Percentiles rank a stretch among this genome's conserved stretches.
These are phyloP conservation scores for Fusarium pseudoanthophilum DNA, from an alignment of 2,329 filamentous ascomycete species.

Conservation along the genomic window DNA sequence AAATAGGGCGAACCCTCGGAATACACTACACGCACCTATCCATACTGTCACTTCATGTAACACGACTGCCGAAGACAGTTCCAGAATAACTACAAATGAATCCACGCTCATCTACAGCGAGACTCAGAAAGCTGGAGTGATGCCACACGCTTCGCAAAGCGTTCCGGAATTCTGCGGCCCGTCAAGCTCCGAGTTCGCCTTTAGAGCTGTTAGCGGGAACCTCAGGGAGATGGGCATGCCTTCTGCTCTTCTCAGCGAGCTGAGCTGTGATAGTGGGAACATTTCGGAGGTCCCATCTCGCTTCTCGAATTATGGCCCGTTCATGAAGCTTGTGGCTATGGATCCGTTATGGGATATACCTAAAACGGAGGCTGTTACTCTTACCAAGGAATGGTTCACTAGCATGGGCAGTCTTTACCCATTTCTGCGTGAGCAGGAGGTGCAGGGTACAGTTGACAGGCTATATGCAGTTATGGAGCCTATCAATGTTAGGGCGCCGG, in stretches of 20 bases:
- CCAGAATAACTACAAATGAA: no score
- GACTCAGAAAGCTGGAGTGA: fast-evolving
- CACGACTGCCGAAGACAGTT: no score
- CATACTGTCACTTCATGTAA: no score
- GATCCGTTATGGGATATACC: background rate
- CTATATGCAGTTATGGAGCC: background rate
- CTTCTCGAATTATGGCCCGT: background rate
- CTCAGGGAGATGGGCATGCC: background rate
- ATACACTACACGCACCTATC: no score
- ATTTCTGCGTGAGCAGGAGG: background rate
- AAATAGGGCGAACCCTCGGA: background rate
- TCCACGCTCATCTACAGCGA: fast-evolving
- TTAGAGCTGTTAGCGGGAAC: background rate
- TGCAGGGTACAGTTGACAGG: background rate
- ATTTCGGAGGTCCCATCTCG: background rate
- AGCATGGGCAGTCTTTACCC: background rate
- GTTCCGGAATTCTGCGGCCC: background rate
- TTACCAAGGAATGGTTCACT: background rate
- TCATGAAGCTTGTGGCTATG: background rate
- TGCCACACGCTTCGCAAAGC: background rate
- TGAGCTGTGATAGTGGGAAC: background rate
- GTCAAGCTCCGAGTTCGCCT: background rate
- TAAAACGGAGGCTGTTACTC: background rate
- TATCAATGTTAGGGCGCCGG: no score
- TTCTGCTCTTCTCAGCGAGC: background rate